Evolutionary conservation across 192 early-diverging fungal species (phyloP).

Genomic region (Linderina pennispora): DNA sequence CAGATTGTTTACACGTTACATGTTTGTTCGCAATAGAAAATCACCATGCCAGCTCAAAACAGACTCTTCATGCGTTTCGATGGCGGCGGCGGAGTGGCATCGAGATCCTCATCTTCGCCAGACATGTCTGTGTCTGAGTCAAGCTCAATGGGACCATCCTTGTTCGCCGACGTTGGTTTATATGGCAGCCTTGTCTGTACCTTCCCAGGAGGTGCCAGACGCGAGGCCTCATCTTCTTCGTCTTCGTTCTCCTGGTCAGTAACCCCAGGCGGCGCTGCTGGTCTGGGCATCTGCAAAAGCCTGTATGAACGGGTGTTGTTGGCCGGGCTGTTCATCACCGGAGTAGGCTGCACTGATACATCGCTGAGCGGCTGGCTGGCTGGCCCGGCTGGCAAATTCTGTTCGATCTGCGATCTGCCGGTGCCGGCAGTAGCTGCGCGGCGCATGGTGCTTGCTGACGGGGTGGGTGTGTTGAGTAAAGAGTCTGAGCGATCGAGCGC

Average conservation of each 20-base stretch:
- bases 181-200: conserved; percentile 34
- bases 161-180: background rate
- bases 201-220: conserved; percentile 20
- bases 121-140: conserved; percentile 12
- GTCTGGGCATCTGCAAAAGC: conserved; percentile 37
- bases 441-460: background rate
- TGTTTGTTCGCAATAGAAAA: background rate
- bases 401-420: no score
- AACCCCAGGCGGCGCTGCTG: conserved; percentile 34
- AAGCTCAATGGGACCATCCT: background rate
- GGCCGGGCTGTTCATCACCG: background rate
- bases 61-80: conserved; percentile 12
- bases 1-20: background rate
- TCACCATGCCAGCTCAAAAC: conserved; percentile 4
- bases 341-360: no score
- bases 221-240: background rate
- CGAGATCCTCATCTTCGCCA: conserved; percentile 37
- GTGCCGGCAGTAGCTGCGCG: background rate
- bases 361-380: no score
- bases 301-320: conserved; percentile 15
- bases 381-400: no score
- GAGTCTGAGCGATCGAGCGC: background rate
- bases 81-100: conserved; percentile 39
- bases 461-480: background rate
- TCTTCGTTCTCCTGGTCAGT: conserved; percentile 18